Evolutionary conservation across 176 grass and related monocot genomes (phyloP).

Genomic region (Cymbopogon citratus): DNA sequence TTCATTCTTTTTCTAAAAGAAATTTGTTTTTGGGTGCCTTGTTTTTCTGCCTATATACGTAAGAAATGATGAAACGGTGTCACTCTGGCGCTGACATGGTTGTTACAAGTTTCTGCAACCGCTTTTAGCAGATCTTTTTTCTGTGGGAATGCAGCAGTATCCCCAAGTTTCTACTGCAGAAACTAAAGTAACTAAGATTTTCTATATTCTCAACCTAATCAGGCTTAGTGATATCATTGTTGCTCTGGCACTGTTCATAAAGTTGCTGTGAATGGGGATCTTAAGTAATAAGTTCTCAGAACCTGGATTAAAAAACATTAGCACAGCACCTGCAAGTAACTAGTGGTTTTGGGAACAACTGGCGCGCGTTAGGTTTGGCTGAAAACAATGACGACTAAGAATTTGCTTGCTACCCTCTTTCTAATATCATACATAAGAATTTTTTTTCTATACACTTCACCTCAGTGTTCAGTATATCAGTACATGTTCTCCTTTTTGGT

Average conservation of each 20-base stretch:
- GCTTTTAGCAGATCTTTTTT: background rate
- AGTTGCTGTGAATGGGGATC: background rate
- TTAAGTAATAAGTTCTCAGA: background rate
- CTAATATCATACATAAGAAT: background rate
- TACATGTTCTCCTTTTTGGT: background rate
- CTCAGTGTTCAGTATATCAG: background rate
- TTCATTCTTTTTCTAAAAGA: background rate
- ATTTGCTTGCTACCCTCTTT: background rate
- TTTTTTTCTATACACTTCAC: background rate
- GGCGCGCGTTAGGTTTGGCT: background rate
- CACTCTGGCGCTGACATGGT: background rate
- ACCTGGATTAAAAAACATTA: background rate
- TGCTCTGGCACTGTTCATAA: background rate
- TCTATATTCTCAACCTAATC: background rate
- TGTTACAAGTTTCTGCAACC: background rate
- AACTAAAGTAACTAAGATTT: background rate
- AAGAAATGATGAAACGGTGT: background rate
- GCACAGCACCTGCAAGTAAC: background rate
- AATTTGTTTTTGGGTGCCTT: background rate
- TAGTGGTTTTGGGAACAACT: background rate
- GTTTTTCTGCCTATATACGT: background rate
- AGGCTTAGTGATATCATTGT: background rate
- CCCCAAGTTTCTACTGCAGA: background rate
- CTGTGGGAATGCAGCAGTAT: background rate
- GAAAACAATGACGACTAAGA: background rate